These are phyloP conservation scores for Penicillium aurantiogriseum DNA, from an alignment of 2,329 filamentous ascomycete genomes.

Conservation along the genomic window DNA sequence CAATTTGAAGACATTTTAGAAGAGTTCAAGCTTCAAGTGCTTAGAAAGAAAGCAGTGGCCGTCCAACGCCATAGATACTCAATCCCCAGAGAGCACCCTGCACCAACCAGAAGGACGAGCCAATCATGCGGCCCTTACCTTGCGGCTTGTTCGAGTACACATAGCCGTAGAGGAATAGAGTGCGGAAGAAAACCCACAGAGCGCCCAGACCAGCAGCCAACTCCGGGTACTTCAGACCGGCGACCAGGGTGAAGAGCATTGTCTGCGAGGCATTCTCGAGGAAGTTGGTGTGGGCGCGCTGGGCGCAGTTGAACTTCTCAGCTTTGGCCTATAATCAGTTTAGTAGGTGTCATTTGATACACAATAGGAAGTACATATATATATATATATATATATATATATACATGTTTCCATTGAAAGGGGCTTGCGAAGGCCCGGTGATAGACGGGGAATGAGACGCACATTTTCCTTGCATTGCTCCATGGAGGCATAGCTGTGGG, in stretches of 20 bases:
- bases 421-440: not conserved
- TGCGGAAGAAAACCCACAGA: constrained; percentile 52
- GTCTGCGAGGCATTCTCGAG: constrained; percentile 57
- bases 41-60: constrained; percentile 30
- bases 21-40: not conserved
- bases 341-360: not conserved
- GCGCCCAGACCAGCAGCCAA: constrained; percentile 47
- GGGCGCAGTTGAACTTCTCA: constrained; percentile 54
- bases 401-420: not conserved
- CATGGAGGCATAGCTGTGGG: constrained; percentile 57
- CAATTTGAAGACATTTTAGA: not conserved
- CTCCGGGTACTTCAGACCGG: constrained; percentile 55
- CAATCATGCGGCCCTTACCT: constrained; percentile 39
- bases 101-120: constrained; percentile 39
- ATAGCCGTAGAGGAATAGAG: constrained; percentile 51
- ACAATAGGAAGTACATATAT: not conserved
- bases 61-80: constrained; percentile 38
- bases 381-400: too few species aligned
- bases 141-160: constrained; percentile 41
- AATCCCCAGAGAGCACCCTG: constrained; percentile 44
- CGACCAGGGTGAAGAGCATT: constrained; percentile 53
- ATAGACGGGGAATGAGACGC: not conserved
- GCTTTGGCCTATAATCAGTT: constrained; percentile 36
- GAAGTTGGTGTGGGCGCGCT: constrained; percentile 59
- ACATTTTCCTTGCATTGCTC: constrained; percentile 53